Conservation (phyloP, 257 asterid species). For the Plantago elongata region DNA sequence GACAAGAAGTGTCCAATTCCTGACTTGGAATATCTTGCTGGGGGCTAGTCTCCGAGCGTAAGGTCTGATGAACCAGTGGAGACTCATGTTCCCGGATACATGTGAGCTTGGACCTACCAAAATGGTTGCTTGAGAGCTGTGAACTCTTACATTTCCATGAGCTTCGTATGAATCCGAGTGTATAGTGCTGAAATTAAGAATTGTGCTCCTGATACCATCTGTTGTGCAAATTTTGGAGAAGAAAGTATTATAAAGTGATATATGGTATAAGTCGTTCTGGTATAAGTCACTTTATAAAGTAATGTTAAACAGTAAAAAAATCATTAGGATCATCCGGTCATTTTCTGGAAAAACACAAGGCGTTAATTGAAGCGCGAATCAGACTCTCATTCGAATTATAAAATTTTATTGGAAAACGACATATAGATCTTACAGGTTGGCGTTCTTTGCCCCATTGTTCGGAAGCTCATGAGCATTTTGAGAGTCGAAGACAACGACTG, state of each 20-base stretch:
- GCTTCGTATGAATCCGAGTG: constrained; percentile 46
- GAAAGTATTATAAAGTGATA: too few relatives aligned
- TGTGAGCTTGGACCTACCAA: constrained; percentile 23
- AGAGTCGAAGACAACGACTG: constrained; percentile 13
- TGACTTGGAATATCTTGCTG: constrained; percentile 24
- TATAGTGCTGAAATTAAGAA: constrained; percentile 22
- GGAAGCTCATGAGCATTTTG: constrained; percentile 15
- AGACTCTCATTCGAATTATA: too few relatives aligned
- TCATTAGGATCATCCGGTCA: too few relatives aligned
- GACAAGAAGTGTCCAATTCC: constrained; percentile 16
- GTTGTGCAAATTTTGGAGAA: too few relatives aligned
- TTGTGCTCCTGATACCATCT: constrained; percentile 10
- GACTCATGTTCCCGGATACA: not conserved
- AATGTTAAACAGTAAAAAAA: too few relatives aligned
- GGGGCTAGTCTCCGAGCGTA: constrained; percentile 52
- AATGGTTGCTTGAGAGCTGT: constrained; percentile 44
- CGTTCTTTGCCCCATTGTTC: not conserved
- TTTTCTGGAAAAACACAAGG: too few relatives aligned
- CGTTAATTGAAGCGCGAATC: too few relatives aligned
- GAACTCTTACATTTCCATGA: constrained; percentile 55
- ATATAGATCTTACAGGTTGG: constrained; percentile 16
- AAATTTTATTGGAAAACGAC: not conserved
- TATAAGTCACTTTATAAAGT: too few relatives aligned
- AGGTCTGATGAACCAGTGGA: constrained; percentile 38
- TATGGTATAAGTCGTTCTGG: too few relatives aligned